These are phyloP conservation scores for Aphanomyces stellatus DNA, from an alignment of 352 stramenopile genomes.

Conservation along the genomic window DNA sequence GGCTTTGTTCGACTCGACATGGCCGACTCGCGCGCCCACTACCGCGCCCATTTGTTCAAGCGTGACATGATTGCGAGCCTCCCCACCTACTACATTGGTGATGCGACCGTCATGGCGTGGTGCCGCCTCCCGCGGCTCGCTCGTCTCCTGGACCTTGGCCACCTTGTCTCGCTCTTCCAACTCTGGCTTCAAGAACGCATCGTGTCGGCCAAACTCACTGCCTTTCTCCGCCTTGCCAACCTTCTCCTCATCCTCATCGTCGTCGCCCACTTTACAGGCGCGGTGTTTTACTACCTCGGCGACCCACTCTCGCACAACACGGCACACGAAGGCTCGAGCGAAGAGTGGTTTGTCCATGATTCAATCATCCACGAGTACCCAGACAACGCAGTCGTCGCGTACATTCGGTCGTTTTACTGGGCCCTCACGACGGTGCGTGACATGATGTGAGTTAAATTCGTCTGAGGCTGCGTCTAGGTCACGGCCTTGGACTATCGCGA, in stretches of 20 bases:
- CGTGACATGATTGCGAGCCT: conserved; percentile 38
- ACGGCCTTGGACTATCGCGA: conserved; percentile 61
- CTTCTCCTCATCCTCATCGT: conserved; percentile 53
- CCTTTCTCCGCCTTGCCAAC: conserved; percentile 55
- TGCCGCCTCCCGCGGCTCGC: conserved; percentile 49
- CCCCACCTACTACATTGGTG: conserved; percentile 60
- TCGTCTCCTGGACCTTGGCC: conserved; percentile 32
- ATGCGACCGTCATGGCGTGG: conserved; percentile 45
- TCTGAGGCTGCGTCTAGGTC: conserved; percentile 25
- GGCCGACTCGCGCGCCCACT: conserved; percentile 34
- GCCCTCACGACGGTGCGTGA: conserved; percentile 48
- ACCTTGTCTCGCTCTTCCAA: conserved; percentile 49
- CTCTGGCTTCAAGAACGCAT: conserved; percentile 60
- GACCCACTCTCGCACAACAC: conserved; percentile 18
- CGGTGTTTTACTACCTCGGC: conserved; percentile 65
- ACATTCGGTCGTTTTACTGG: conserved; percentile 72
- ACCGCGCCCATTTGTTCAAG: conserved; percentile 31
- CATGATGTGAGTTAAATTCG: background rate
- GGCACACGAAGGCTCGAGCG: background rate
- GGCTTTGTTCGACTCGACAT: conserved; percentile 43
- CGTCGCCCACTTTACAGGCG: conserved; percentile 50
- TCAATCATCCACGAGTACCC: conserved; percentile 62
- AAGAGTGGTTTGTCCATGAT: conserved; percentile 56
- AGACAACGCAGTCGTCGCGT: conserved; percentile 36
- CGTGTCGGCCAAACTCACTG: conserved; percentile 48